Evolutionary conservation across 306 rosid species (phyloP), one percentile per base, ranked within the genome.

Genomic region (Senna siamea): DNA sequence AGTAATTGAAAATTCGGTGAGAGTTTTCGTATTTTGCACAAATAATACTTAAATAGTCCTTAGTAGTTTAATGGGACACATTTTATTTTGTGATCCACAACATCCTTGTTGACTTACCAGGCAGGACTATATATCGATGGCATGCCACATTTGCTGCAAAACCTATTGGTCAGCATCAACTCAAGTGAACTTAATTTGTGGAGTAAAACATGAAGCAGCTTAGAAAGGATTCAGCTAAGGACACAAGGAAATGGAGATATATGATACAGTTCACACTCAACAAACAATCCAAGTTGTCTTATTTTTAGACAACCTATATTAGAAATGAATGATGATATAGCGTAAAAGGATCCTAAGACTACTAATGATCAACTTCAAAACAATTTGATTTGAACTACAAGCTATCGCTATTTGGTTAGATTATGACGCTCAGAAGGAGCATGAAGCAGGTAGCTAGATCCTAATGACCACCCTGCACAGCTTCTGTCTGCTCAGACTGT

Each of bases 341-440:
- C 81, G 82, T 69, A 65, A 80, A 75, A 76, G 66, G 66, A 78
- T 79, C 89, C 87, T 76, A 91, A 69, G 64, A 57, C 82, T 83
- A 82, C 40, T 63, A 71, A 69, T 35, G 69, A 76, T 68, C 59
- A 80, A 74, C 80, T 81, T 58, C 18, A 9, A 71, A 67, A 72
- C 63, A 79, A 79, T 62, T 75, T 81, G 67, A 84, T 72, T 76
- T 81, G 67, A 84, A 76, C 92, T 85, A 87, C 84, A 82, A 40
- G 81, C 92, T 89, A 85, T 87, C 73, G 85, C 92, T 91, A 82
- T 67, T 66, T 74, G 81, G 97, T 91, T 91, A 87, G 97, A 80
- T 85, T 87, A 88, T 84, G 83, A 80, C 83, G 83, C 80, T 62
- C 74, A 67, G 66, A 70, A 40, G 82, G 63, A 19, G 75, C 78